Evolutionary conservation across 2,329 filamentous ascomycete species (phyloP), one percentile per base, ranked within the genome.

Genomic region (Ustulina deusta): DNA sequence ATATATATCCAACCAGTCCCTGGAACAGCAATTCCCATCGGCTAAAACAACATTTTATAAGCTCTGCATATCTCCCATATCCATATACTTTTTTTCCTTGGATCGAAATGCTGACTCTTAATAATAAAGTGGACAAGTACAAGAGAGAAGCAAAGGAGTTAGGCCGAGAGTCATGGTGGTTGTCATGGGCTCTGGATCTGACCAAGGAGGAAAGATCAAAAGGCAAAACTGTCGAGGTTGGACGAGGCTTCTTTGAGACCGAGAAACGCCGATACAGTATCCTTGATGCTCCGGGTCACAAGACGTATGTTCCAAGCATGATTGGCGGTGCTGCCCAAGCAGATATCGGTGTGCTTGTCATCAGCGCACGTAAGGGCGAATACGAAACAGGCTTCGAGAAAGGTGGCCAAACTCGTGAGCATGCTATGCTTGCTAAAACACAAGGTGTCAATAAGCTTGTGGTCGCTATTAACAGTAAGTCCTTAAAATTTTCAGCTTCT

Each of bases 311-410:
- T 20, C 95, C 96, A 55, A 96, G 91, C 86, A 99, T 99, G 96
- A 97, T 99, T 78, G 94, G 95, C 74, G 94, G 94, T 79, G 94
- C 94, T 36, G 94, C 93, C 13, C 94, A 97, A 82, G 94, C 94
- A 56, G 94, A 97, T 80, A 90, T 99, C 36, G 96, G 96, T 79
- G 93, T 97, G 74, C 87, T 99, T 54, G 96, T 99, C 78, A 97
- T 98, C 77, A 97, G 93, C 59, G 94, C 96, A 48, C 91, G 96
- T 77, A 98, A 97, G 86, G 96, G 96, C 78, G 96, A 99, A 83
- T 99, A 98, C 81, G 96, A 99, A 83, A 98, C 96, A 38, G 96
- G 96, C 57, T 99, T 99, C 79, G 96, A 99, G 85, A 79, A 93
- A 61, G 96, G 96, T 71, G 95, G 96, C 42, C 96, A 99, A 81